Conservation (phyloP, 1,284 basidiomycete genomes). For the Cystobasidium sp. region DNA sequence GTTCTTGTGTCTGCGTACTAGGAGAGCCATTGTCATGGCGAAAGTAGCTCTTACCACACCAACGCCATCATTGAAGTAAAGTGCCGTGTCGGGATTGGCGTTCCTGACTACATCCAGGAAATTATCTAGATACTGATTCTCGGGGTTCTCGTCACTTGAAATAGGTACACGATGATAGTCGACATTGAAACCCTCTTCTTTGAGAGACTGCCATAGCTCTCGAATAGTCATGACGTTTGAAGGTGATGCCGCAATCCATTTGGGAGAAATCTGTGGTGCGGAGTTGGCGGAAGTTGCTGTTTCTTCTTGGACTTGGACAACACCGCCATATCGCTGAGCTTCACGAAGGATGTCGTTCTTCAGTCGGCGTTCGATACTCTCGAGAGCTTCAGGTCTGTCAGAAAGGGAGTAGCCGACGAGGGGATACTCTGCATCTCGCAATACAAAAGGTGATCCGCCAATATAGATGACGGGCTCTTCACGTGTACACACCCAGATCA, state of each 20-base stretch:
- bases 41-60: constrained; percentile 87
- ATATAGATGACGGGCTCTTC: constrained; percentile 74
- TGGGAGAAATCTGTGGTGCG: constrained; percentile 78
- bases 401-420: constrained; percentile 79
- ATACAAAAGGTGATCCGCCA: constrained; percentile 88
- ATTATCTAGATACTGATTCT: constrained; percentile 93
- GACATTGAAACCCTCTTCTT: constrained; percentile 82
- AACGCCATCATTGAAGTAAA: constrained; percentile 97
- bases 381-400: constrained; percentile 90
- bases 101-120: constrained; percentile 82
- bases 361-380: constrained; percentile 80
- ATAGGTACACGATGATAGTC: constrained; percentile 91
- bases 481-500: constrained; percentile 62
- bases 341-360: constrained; percentile 95
- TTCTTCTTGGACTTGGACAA: constrained; percentile 92
- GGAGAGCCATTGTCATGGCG: constrained; percentile 91
- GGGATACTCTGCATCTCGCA: constrained; percentile 88
- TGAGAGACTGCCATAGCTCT: constrained; percentile 83
- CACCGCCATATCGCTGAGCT: constrained; percentile 80
- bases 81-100: constrained; percentile 75
- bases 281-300: constrained; percentile 59
- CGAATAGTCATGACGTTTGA: constrained; percentile 82
- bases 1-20: constrained; percentile 84
- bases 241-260: constrained; percentile 90
- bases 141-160: constrained; percentile 67